Evolutionary conservation across 306 rosid genomes (phyloP), one percentile per base, ranked within the genome.

Genomic region (Begonia masoniana): DNA sequence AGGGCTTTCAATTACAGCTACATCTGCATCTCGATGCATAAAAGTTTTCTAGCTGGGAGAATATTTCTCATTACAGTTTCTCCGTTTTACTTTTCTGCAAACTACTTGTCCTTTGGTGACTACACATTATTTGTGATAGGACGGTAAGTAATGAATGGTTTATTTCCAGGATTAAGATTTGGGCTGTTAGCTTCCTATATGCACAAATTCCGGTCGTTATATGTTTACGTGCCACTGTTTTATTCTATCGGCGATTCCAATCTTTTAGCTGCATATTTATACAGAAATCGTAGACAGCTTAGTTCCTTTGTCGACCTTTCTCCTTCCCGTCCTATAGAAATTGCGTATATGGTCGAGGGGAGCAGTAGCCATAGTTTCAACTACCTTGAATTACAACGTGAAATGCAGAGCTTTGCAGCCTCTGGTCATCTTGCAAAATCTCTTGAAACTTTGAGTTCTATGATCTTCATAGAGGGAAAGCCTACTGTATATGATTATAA

Each of bases 401-500:
- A 48, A 49, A 68, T 72, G 78, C 71, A 65, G 41, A 49, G 23
- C 55, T 63, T 50, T 56, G 75, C 82, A 39, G 47, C 60, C 57
- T 54, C 68, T 3, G 82, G 78, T 41, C 8, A 62, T 55, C 62
- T 72, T 39, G 7, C 13, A 13, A 52, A 62, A 56, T 76, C 82
- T 31, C 50, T 68, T 13, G 65, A 68, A 2, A 56, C 73, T 43
- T 61, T 76, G 60, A 55, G 48, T 47, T 59, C 56, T 43, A 76
- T 72, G 82, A 52, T 56, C 52, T 55, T 51, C 41, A 24, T 62
- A 36, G 41, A 53, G 0, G 73, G 65, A 52, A 76, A 76, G 62
- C 78, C 76, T 9, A 58, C 68, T 11, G 75, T 72, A 13, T 68
- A 68, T 45, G 82, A 76, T 57, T 72, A 56, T 47, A 76, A 76